A percentile compares a stretch with the other conserved stretches of the same genome.
These are phyloP conservation scores for Phytophthora syringae DNA, from an alignment of 352 stramenopile species.

Conservation along the genomic window DNA sequence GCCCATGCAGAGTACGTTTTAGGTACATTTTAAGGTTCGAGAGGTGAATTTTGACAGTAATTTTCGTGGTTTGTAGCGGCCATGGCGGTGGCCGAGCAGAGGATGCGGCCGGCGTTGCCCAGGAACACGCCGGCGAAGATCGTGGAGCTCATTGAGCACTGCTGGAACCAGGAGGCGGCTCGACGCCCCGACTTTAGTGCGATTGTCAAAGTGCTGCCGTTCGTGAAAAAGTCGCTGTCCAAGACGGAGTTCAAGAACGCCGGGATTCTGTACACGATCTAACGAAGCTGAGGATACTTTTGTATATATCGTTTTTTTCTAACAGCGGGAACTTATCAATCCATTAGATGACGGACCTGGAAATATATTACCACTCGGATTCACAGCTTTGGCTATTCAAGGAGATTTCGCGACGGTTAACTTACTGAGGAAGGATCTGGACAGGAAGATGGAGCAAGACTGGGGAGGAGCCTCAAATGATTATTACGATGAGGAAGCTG, in stretches of 20 bases:
- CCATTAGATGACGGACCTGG: too few species aligned
- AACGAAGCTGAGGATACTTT: too few species aligned
- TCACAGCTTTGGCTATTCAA: too few species aligned
- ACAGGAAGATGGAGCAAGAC: too few species aligned
- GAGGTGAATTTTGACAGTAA: background rate
- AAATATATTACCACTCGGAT: too few species aligned
- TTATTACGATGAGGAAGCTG: constrained; percentile 2
- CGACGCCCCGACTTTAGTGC: constrained; percentile 75
- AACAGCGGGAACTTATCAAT: too few species aligned
- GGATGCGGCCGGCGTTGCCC: constrained; percentile 85
- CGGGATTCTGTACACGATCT: constrained; percentile 68
- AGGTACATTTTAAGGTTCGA: too few species aligned
- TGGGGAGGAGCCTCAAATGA: too few species aligned
- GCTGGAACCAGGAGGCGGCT: constrained; percentile 83
- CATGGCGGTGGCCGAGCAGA: constrained; percentile 84
- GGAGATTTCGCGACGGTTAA: too few species aligned
- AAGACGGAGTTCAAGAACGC: constrained; percentile 90
- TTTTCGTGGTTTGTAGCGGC: constrained; percentile 49
- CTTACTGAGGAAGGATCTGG: too few species aligned
- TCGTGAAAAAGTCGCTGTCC: constrained; percentile 82
- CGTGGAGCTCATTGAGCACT: constrained; percentile 81
- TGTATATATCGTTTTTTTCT: too few species aligned
- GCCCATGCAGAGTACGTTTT: constrained; percentile 77
- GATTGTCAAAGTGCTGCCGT: constrained; percentile 77
- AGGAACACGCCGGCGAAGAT: constrained; percentile 84